These are phyloP conservation scores for Candolleomyces aberdarensis DNA, from an alignment of 768 basidiomycete species.

Conservation along the genomic window DNA sequence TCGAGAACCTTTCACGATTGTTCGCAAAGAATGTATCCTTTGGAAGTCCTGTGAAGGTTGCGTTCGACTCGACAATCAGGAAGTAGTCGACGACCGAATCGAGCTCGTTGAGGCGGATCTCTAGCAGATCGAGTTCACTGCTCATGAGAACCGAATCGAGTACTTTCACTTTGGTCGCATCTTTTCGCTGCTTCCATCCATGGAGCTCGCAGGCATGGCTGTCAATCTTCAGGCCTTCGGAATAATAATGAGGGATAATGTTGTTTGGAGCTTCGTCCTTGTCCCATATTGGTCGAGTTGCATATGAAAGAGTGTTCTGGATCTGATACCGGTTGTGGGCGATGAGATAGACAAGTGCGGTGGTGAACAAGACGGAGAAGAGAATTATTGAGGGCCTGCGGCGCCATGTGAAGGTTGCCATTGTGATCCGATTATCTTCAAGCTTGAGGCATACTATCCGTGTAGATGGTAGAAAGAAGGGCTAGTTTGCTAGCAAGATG, in stretches of 20 bases:
- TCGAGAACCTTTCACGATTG: conserved; percentile 42
- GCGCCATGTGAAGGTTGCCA: conserved; percentile 13
- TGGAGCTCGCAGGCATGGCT: conserved; percentile 48
- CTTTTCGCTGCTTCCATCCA: conserved; percentile 45
- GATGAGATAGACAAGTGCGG: conserved; percentile 30
- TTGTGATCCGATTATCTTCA: conserved; percentile 9
- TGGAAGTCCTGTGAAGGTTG: conserved; percentile 57
- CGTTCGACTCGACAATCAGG: conserved; percentile 59
- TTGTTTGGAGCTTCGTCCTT: conserved; percentile 42
- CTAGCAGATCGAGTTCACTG: conserved; percentile 61
- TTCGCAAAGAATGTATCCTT: conserved; percentile 51
- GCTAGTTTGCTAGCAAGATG: neutral
- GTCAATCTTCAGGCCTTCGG: conserved; percentile 47
- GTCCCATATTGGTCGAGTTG: conserved; percentile 62
- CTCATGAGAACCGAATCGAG: conserved; percentile 60
- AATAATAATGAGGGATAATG: conserved; percentile 53
- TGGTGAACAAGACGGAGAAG: conserved; percentile 29
- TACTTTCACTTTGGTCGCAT: conserved; percentile 36
- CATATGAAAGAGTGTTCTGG: conserved; percentile 50
- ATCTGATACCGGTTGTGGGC: conserved; percentile 46
- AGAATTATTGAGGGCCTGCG: conserved; percentile 25
- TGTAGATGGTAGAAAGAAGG: neutral
- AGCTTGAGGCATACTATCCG: conserved; percentile 7
- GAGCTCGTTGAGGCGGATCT: conserved; percentile 61
- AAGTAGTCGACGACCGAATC: conserved; percentile 54